phyloP scores from a whole-genome alignment of 495 filamentous ascomycete species.

The Copromyces sp. region DNA sequence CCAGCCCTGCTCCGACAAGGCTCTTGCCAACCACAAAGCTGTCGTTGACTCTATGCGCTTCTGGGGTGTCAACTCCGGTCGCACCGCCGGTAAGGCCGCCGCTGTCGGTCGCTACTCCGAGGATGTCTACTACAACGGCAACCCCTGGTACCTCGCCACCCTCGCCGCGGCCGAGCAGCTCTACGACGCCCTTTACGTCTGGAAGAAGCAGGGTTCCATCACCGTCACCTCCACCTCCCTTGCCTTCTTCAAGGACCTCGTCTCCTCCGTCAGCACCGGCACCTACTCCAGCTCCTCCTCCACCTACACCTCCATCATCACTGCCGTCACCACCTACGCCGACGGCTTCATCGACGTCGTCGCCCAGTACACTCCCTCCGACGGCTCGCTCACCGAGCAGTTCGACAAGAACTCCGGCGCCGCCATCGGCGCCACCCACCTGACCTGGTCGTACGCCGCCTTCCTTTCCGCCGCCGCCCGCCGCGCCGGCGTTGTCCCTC shows the following conservation, averaged over 20 bases:
- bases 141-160: slow-evolving; percentile 58
- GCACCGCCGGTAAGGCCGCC: slow-evolving; percentile 39
- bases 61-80: slow-evolving; percentile 48
- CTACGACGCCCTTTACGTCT: slow-evolving; percentile 54
- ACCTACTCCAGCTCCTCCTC: slow-evolving; percentile 37
- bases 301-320: slow-evolving; percentile 41
- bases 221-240: slow-evolving; percentile 44
- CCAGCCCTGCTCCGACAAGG: slow-evolving; percentile 54
- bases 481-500: slow-evolving; percentile 38
- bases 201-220: slow-evolving; percentile 42
- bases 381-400: slow-evolving; percentile 53
- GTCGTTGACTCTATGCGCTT: slow-evolving; percentile 55
- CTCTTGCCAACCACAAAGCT: slow-evolving; percentile 55
- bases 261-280: slow-evolving; percentile 36
- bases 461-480: slow-evolving; percentile 49
- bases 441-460: slow-evolving; percentile 63
- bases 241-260: slow-evolving; percentile 47
- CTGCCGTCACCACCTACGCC: slow-evolving; percentile 49
- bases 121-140: slow-evolving; percentile 56
- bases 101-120: slow-evolving; percentile 62
- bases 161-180: slow-evolving; percentile 56
- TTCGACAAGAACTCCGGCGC: slow-evolving; percentile 42
- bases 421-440: slow-evolving; percentile 45
- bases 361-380: slow-evolving; percentile 34
- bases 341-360: slow-evolving; percentile 53